Percentiles rank a stretch among this genome's conserved stretches.
These are phyloP conservation scores for Pseudogymnoascus sp. DNA, from an alignment of 2,329 filamentous ascomycete species.

Conservation along the genomic window DNA sequence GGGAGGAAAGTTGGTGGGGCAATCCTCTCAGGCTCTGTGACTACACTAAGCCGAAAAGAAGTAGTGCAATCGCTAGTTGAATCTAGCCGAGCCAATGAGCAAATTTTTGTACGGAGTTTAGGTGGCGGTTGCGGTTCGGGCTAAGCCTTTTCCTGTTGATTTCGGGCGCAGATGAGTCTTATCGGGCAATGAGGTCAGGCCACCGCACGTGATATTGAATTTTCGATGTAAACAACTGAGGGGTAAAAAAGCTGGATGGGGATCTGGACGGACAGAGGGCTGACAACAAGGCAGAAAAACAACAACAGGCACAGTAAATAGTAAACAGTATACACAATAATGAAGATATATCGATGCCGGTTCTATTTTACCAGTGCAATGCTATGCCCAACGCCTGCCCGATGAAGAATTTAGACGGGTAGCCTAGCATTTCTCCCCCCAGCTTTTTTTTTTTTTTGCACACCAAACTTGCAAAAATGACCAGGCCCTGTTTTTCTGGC, in stretches of 20 bases:
- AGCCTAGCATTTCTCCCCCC: background rate
- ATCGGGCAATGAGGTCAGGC: slow-evolving; percentile 6
- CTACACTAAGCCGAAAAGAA: background rate
- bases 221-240: background rate
- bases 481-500: background rate
- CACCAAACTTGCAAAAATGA: background rate
- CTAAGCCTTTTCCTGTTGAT: slow-evolving; percentile 6
- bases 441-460: slow-evolving; percentile 4
- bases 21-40: slow-evolving; percentile 5
- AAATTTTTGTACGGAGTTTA: background rate
- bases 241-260: background rate
- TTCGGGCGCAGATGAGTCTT: slow-evolving; percentile 5
- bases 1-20: slow-evolving; percentile 9
- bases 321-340: background rate
- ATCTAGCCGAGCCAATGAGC: slow-evolving; percentile 3
- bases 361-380: background rate
- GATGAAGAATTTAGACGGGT: background rate
- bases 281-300: background rate
- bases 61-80: slow-evolving; percentile 4
- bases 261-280: background rate
- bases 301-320: background rate
- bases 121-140: background rate
- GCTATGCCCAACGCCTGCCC: background rate
- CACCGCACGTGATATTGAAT: background rate
- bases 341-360: background rate